Evolutionary conservation across 805 yeast genomes (phyloP).

Genomic region (Candida argentea): DNA sequence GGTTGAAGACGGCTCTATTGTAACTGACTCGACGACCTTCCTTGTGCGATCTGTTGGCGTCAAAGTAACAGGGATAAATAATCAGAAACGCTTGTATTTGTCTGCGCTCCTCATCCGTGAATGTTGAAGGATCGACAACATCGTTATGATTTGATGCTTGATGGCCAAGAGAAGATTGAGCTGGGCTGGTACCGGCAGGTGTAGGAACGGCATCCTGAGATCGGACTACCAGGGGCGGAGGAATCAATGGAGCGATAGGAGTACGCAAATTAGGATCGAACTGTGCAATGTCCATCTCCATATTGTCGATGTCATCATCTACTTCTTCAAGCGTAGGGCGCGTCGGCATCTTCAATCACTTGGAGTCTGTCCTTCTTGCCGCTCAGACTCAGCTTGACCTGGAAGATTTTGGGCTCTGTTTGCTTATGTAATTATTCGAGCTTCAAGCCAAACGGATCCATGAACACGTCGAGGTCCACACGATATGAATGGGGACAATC

Average conservation of each 20-base stretch:
- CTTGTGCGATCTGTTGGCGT: conserved; percentile 57
- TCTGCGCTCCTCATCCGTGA: conserved; percentile 48
- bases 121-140: conserved; percentile 22
- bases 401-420: too few relatives aligned
- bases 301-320: conserved; percentile 79
- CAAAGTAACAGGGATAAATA: conserved; percentile 90
- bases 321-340: conserved; percentile 72
- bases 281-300: conserved; percentile 91
- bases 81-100: conserved; percentile 63
- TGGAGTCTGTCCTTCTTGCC: neutral
- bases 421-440: too few relatives aligned
- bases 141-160: conserved; percentile 2
- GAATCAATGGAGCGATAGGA: conserved; percentile 57
- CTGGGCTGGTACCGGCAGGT: conserved; percentile 8
- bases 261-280: conserved; percentile 61
- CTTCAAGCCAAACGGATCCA: too few relatives aligned
- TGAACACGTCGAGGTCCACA: too few relatives aligned
- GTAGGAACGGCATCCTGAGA: conserved; percentile 40
- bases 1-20: conserved; percentile 71
- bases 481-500: too few relatives aligned
- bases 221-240: conserved; percentile 49
- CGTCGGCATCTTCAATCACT: conserved; percentile 12
- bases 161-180: conserved; percentile 2
- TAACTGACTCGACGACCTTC: conserved; percentile 77
- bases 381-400: conserved; percentile 1